phyloP scores from a whole-genome alignment of 2,329 filamentous ascomycete species.

The Pseudogymnoascus sp. region DNA sequence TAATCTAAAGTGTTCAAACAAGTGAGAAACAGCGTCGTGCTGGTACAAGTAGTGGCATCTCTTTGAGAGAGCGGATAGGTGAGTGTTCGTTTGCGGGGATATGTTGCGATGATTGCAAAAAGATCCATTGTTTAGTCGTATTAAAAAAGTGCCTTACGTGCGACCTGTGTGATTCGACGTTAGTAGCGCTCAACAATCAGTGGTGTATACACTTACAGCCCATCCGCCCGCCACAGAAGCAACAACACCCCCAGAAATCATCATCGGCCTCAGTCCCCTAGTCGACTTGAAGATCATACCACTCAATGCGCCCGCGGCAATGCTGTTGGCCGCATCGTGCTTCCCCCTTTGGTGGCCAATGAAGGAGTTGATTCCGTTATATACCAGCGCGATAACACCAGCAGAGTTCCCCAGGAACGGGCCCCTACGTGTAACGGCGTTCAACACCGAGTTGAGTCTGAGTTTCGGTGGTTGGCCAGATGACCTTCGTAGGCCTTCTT shows the following conservation, averaged over 20 bases:
- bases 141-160: constrained; percentile 42
- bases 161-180: constrained; percentile 32
- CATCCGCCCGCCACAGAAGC: constrained; percentile 76
- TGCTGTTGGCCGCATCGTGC: constrained; percentile 84
- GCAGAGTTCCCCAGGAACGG: constrained; percentile 95
- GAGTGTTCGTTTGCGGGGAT: constrained; percentile 12
- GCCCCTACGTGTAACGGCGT: constrained; percentile 84
- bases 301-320: constrained; percentile 75
- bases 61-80: not conserved
- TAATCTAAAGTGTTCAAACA: constrained; percentile 27
- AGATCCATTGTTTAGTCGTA: constrained; percentile 2
- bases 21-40: constrained; percentile 19
- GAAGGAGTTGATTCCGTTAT: constrained; percentile 85
- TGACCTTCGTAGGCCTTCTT: constrained; percentile 79
- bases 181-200: constrained; percentile 13
- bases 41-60: constrained; percentile 22
- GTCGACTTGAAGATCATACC: constrained; percentile 98
- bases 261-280: constrained; percentile 79
- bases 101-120: constrained; percentile 9
- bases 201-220: constrained; percentile 59
- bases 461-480: constrained; percentile 75
- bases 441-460: constrained; percentile 86
- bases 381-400: constrained; percentile 89
- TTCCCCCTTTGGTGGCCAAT: constrained; percentile 73
- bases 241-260: constrained; percentile 87